Evolutionary conservation across 768 basidiomycete genomes (phyloP).

Genomic region (Macrolepiota dolichaula): DNA sequence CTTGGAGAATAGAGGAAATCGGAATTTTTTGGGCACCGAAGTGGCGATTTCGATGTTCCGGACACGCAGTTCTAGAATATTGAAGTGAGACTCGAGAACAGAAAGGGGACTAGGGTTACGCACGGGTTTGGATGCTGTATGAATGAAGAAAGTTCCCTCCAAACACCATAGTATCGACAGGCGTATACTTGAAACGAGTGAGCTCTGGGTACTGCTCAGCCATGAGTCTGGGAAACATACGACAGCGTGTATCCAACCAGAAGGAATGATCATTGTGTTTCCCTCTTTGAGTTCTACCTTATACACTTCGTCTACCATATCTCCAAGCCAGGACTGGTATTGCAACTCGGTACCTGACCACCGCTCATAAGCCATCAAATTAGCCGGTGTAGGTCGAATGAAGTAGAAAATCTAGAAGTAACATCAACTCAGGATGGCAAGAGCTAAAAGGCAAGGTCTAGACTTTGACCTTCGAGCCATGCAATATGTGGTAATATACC

Average conservation of each 20-base stretch:
- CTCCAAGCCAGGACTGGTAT: slow-evolving; percentile 86
- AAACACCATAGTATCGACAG: slow-evolving; percentile 89
- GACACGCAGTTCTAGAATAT: slow-evolving; percentile 70
- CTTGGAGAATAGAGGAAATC: slow-evolving; percentile 82
- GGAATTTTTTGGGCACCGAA: slow-evolving; percentile 89
- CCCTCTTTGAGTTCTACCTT: slow-evolving; percentile 75
- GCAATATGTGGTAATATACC: slow-evolving; percentile 94
- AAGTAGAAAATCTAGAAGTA: slow-evolving; percentile 87
- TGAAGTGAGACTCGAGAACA: neutral
- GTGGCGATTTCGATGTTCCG: slow-evolving; percentile 91
- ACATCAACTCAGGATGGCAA: slow-evolving; percentile 4
- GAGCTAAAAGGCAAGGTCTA: neutral
- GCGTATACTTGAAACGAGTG: slow-evolving; percentile 67
- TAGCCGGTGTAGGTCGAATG: slow-evolving; percentile 82
- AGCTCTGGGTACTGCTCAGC: neutral
- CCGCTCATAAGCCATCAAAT: slow-evolving; percentile 85
- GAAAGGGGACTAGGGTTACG: slow-evolving; percentile 21
- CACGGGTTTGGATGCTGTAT: slow-evolving; percentile 83
- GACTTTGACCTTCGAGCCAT: slow-evolving; percentile 69
- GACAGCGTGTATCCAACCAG: slow-evolving; percentile 98
- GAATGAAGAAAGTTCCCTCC: slow-evolving; percentile 98
- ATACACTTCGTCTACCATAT: slow-evolving; percentile 87
- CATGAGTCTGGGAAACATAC: slow-evolving; percentile 41
- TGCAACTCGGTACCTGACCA: slow-evolving; percentile 95
- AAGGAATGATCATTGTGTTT: slow-evolving; percentile 92